phyloP scores from a whole-genome alignment of 2,329 filamentous ascomycete species.

The Aspergillus tubingensis region DNA sequence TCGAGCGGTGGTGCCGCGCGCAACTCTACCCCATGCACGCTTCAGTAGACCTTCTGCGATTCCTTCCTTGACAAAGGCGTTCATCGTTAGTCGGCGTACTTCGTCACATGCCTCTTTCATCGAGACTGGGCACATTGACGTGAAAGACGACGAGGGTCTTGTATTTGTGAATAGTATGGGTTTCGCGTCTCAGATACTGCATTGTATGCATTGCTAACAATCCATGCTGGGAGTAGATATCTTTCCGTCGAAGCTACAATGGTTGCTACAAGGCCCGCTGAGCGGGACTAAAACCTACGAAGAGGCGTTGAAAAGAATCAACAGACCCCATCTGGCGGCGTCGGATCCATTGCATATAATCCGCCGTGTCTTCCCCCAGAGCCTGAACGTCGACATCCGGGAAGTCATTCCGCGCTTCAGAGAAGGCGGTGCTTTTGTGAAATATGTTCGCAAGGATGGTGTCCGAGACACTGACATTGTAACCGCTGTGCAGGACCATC shows the following conservation, averaged over 20 bases:
- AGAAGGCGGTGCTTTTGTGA: constrained; percentile 92
- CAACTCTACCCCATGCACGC: constrained; percentile 3
- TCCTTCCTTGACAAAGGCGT: neutral
- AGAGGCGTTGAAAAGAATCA: constrained; percentile 53
- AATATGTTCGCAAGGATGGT: constrained; percentile 64
- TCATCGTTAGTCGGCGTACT: constrained; percentile 6
- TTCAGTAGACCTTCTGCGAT: constrained; percentile 8
- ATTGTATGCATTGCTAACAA: constrained; percentile 10
- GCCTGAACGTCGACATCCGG: constrained; percentile 68
- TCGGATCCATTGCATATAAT: constrained; percentile 60
- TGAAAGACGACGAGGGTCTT: constrained; percentile 74
- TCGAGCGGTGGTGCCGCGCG: constrained; percentile 12
- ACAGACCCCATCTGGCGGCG: constrained; percentile 54
- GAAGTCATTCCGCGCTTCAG: constrained; percentile 83
- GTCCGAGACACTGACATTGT: constrained; percentile 58
- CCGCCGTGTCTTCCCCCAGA: constrained; percentile 63
- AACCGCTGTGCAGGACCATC: constrained; percentile 60
- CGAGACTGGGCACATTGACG: constrained; percentile 78
- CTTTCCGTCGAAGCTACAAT: constrained; percentile 76
- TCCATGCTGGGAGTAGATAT: constrained; percentile 59
- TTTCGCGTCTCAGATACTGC: neutral
- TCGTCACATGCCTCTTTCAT: constrained; percentile 55
- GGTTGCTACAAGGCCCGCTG: constrained; percentile 58
- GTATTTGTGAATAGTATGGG: constrained; percentile 83
- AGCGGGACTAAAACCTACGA: constrained; percentile 49